These are phyloP conservation scores for Aciculosporium take DNA, from an alignment of 2,329 filamentous ascomycete genomes.

Conservation along the genomic window DNA sequence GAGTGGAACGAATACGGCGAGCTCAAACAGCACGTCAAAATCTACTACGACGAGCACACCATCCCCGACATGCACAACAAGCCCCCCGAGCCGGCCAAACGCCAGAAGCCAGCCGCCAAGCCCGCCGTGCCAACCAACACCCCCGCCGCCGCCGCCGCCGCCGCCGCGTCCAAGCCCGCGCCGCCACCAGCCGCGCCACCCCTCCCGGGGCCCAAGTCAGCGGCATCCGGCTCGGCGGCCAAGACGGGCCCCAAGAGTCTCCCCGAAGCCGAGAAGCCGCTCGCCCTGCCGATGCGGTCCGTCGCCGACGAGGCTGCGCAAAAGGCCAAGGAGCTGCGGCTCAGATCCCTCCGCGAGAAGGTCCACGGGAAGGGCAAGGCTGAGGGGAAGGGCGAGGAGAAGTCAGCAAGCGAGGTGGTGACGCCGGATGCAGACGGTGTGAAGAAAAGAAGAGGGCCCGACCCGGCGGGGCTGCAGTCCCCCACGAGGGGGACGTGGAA, in stretches of 20 bases:
- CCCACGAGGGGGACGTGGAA: constrained; percentile 6
- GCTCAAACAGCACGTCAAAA: constrained; percentile 69
- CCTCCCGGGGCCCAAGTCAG: constrained; percentile 11
- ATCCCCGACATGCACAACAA: constrained; percentile 41
- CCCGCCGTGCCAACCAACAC: constrained; percentile 12
- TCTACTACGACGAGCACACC: constrained; percentile 49
- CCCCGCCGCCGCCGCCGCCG: constrained; percentile 9
- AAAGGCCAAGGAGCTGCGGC: constrained; percentile 46
- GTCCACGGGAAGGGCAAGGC: constrained; percentile 35
- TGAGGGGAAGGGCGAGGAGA: constrained; percentile 8
- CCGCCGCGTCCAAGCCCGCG: constrained; percentile 10
- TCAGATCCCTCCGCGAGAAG: constrained; percentile 40
- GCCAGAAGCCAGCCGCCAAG: constrained; percentile 11
- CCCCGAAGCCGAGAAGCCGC: constrained; percentile 8
- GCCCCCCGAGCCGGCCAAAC: constrained; percentile 27
- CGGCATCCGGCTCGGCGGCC: constrained; percentile 8
- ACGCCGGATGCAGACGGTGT: background rate
- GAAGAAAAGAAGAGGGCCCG: constrained; percentile 4
- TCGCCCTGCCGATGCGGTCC: constrained; percentile 32
- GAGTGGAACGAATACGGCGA: constrained; percentile 99
- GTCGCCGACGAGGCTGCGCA: constrained; percentile 51
- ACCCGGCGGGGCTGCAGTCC: constrained; percentile 17
- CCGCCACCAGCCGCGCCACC: constrained; percentile 7
- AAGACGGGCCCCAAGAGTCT: constrained; percentile 15
- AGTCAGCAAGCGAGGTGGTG: background rate